Conservation (phyloP, 2,329 filamentous ascomycete genomes). For the Endoconidiophora laricicola region DNA sequence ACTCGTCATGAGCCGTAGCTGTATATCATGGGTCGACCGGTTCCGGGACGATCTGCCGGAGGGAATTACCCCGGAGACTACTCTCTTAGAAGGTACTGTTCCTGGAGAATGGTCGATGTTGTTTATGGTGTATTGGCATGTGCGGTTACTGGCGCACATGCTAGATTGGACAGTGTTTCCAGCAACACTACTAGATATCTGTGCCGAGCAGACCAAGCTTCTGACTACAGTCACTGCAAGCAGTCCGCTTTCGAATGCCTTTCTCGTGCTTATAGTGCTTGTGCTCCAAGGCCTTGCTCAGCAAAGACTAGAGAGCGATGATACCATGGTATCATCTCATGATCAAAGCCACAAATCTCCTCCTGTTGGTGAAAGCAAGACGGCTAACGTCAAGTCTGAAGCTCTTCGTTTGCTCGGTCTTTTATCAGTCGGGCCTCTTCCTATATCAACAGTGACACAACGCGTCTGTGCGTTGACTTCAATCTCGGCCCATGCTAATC, state of each 20-base stretch:
- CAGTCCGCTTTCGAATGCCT: constrained; percentile 48
- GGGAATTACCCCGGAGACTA: constrained; percentile 33
- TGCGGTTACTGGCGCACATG: constrained; percentile 46
- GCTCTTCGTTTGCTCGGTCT: no score
- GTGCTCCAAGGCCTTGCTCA: constrained; percentile 38
- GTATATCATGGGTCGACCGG: constrained; percentile 29
- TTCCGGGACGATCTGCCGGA: constrained; percentile 48
- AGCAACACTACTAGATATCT: not conserved
- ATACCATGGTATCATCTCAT: no score
- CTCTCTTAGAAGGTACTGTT: constrained; percentile 18
- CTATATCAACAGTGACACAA: constrained; percentile 18
- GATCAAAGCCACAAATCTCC: no score
- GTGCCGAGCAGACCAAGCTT: not conserved
- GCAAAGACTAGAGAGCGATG: no score
- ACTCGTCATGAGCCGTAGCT: no score
- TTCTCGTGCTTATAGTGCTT: constrained; percentile 41
- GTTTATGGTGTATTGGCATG: constrained; percentile 54
- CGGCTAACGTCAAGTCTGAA: no score
- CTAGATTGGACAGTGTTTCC: constrained; percentile 31
- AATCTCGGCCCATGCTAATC: no score
- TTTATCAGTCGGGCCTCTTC: no score
- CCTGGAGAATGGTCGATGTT: constrained; percentile 24
- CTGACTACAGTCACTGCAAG: not conserved
- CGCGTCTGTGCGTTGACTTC: no score
- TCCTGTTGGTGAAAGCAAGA: constrained; percentile 15